Evolutionary conservation across 2,329 filamentous ascomycete species (phyloP).

Genomic region (Tolypocladium endophyticum): DNA sequence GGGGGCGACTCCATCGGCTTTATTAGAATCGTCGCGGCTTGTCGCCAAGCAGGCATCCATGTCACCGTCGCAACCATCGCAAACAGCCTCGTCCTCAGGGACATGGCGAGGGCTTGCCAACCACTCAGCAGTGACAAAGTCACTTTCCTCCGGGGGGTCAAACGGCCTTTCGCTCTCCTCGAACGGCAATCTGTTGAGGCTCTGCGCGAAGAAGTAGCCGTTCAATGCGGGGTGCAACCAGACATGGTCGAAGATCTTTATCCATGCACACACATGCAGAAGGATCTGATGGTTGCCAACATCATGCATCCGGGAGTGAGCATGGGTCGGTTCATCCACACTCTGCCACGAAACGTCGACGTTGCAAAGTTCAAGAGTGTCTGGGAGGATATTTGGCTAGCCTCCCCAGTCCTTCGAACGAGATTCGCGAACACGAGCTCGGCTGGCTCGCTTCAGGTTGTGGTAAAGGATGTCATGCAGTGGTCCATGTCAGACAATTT

Average conservation of each 20-base stretch:
- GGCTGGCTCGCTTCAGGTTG: constrained; percentile 2
- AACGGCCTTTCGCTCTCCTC: not conserved
- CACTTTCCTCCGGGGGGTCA: too few species aligned
- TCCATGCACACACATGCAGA: not conserved
- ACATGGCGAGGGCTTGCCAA: not conserved
- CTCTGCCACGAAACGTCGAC: constrained; percentile 5
- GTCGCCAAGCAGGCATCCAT: not conserved
- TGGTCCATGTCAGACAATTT: not conserved
- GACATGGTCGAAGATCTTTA: not conserved
- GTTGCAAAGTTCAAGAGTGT: constrained; percentile 13
- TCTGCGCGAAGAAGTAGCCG: not conserved
- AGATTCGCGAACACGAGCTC: not conserved
- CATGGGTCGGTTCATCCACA: constrained; percentile 1
- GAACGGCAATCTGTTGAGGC: not conserved
- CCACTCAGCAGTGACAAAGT: not conserved
- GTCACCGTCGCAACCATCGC: not conserved
- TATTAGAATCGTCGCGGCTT: constrained; percentile 1
- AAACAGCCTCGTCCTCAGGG: not conserved
- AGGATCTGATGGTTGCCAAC: constrained; percentile 1
- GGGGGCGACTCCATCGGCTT: constrained; percentile 2
- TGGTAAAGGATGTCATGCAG: not conserved
- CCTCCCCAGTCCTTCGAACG: not conserved
- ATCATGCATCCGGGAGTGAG: not conserved
- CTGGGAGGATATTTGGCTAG: constrained; percentile 9
- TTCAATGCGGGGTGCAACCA: not conserved